phyloP scores from a whole-genome alignment of 176 grass and related monocot genomes.

The Carex pumila region DNA sequence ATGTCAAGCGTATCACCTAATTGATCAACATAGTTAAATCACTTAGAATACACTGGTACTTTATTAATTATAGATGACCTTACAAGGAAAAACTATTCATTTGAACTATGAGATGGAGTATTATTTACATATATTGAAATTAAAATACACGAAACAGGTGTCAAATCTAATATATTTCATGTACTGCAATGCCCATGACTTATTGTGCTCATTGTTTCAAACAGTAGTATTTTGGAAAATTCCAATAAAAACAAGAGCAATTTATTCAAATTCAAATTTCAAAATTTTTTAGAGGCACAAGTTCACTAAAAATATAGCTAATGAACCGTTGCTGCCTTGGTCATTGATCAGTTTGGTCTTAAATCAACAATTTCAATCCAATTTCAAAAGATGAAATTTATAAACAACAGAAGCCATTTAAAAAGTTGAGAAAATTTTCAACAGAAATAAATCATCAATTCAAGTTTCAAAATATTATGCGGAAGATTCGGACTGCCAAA shows the following conservation, averaged over 20 bases:
- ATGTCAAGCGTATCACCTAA: slow-evolving; percentile 61
- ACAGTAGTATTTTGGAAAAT: not conserved
- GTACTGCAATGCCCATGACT: not conserved
- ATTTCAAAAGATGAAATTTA: not conserved
- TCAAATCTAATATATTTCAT: not conserved
- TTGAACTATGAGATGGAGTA: not conserved
- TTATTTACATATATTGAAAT: not conserved
- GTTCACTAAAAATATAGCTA: not conserved
- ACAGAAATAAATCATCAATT: too few relatives aligned
- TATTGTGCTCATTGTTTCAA: not conserved
- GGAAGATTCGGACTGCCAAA: not conserved
- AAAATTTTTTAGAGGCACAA: not conserved
- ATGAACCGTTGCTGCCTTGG: not conserved
- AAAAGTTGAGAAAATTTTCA: not conserved
- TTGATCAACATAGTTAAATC: not conserved
- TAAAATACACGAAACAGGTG: not conserved
- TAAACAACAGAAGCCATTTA: not conserved
- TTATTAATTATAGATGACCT: not conserved
- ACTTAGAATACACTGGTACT: not conserved
- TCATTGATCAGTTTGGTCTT: not conserved
- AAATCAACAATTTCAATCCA: not conserved
- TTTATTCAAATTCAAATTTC: slow-evolving; percentile 1
- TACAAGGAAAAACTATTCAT: not conserved
- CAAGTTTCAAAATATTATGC: not conserved
- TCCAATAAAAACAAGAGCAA: not conserved